Evolutionary conservation across 257 asterid species (phyloP).

Genomic region (Hygrophila difformis): DNA sequence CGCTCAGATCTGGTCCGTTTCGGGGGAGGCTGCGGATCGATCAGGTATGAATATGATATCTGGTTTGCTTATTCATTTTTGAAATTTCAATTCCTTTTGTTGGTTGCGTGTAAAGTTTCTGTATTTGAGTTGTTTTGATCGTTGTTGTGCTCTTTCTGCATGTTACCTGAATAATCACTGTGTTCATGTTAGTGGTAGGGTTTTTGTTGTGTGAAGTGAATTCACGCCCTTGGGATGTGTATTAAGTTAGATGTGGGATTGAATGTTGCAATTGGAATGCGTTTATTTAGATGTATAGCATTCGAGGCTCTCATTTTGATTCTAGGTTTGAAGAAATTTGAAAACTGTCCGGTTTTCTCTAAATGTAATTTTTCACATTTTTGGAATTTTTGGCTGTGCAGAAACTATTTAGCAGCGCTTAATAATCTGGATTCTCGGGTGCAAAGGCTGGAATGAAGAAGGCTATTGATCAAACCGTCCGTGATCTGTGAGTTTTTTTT

Average conservation of each 20-base stretch:
- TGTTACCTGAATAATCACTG: no score
- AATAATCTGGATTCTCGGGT: constrained; percentile 27
- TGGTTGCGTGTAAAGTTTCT: background rate
- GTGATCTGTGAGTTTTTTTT: constrained; percentile 55
- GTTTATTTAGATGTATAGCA: no score
- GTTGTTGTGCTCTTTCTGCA: background rate
- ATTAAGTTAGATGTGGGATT: no score
- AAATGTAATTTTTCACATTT: constrained; percentile 1
- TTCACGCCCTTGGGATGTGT: no score
- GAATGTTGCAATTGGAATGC: no score
- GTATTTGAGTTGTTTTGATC: background rate
- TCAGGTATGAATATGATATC: constrained; percentile 15
- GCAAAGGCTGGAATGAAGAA: constrained; percentile 66
- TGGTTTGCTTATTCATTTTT: constrained; percentile 10
- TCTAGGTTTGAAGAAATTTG: constrained; percentile 7
- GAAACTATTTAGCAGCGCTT: constrained; percentile 11
- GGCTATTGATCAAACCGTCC: no score
- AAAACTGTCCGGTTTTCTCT: constrained; percentile 2
- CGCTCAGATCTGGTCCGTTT: constrained; percentile 20
- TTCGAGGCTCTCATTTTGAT: constrained; percentile 13
- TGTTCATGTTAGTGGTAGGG: no score
- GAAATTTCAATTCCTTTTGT: background rate
- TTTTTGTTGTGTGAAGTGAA: no score
- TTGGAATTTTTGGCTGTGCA: constrained; percentile 14
- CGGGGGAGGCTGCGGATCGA: constrained; percentile 18